Evolutionary conservation across 768 basidiomycete genomes (phyloP).

Genomic region (Suillus fuscotomentosus): DNA sequence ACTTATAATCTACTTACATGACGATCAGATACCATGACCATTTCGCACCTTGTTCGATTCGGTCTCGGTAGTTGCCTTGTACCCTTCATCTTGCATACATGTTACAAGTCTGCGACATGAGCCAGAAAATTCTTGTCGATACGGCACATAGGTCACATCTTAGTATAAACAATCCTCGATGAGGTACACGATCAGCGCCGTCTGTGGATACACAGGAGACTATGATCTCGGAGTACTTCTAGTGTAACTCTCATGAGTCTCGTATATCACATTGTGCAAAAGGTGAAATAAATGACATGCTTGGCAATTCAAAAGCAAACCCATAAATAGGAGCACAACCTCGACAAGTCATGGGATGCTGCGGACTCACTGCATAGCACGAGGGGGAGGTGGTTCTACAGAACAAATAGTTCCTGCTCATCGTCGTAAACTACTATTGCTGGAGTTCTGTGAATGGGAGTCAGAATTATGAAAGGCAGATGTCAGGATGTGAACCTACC

Average conservation of each 20-base stretch:
- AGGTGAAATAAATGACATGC: neutral
- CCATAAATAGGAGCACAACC: neutral
- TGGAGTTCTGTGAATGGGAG: conserved; percentile 18
- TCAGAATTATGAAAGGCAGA: conserved; percentile 1
- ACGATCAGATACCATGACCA: neutral
- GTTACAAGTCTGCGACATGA: conserved; percentile 34
- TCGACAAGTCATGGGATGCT: neutral
- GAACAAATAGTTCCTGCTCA: neutral
- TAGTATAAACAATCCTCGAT: neutral
- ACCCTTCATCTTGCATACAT: no score
- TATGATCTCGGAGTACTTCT: neutral
- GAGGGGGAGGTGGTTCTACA: neutral
- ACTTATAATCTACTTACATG: neutral
- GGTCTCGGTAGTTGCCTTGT: no score
- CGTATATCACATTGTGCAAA: neutral
- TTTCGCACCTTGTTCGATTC: neutral
- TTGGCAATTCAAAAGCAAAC: neutral
- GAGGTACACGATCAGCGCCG: neutral
- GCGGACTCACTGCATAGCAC: neutral
- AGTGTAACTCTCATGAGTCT: neutral
- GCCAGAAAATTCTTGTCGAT: conserved; percentile 39
- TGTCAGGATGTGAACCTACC: conserved; percentile 19
- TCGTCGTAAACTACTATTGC: conserved; percentile 32
- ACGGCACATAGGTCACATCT: neutral
- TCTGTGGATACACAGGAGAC: neutral